Base-by-base conservation (phyloP, 306 rosid species). In the Dryas alaskensis region DNA sequence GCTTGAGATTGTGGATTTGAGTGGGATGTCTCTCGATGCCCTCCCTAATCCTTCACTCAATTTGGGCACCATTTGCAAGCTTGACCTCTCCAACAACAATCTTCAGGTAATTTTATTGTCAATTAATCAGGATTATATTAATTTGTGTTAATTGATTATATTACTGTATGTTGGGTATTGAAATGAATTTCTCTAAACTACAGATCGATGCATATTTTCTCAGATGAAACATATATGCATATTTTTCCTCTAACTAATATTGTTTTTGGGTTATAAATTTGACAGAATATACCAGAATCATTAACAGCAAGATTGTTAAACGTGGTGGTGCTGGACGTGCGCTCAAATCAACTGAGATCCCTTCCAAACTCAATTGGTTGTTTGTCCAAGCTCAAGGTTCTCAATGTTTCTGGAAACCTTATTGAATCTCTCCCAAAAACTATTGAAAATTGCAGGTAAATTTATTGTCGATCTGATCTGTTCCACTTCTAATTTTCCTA, bases 301-400 rank as follows among this genome's bases (percentile, higher is more conserved):
- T 78, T 84, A 52, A 87, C 85, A 3, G 97, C 98, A 13, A 86
- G 96, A 67, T 69, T 94, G 60, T 73, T 94, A 50, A 94, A 92
- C 73, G 71, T 87, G 86, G 79, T 79, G 39, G 89, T 72, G 42
- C 72, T 94, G 76, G 99, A 94, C 11, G 90, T 94, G 64, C 99
- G 74, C 78, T 94, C 99, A 27, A 94, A 94, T 78, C 96, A 94
- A 82, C 90, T 94, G 2, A 87, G 69, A 64, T 58, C 81, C 2
- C 96, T 94, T 0, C 99, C 99, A 0, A 88, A 94, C 73, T 94
- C 99, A 42, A 87, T 94, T 19, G 99, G 97, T 1, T 94, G 99
- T 82, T 89, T 94, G 62, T 84, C 85, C 6, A 94, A 87, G 84
- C 95, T 94, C 67, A 88, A 91, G 84, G 22, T 87, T 62, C 82